Base-by-base conservation (phyloP, 176 grass and related monocot species). In the Paspalum vaginatum region DNA sequence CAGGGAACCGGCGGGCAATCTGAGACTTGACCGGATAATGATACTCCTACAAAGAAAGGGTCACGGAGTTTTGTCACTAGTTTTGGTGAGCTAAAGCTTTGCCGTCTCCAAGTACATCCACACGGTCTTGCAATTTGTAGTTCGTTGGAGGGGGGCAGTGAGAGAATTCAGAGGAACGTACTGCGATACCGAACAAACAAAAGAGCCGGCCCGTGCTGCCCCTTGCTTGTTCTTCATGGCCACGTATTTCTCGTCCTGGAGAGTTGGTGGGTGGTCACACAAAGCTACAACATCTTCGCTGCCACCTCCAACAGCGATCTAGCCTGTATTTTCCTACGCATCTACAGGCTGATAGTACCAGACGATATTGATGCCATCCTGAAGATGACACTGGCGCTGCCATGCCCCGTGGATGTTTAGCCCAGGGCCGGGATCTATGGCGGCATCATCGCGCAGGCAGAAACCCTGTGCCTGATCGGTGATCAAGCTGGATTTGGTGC, bases 241-340 rank as follows among this genome's bases (percentile, higher is more conserved):
- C 45, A 70, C 32, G 64, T 46, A 54, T 54, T 24, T 24, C 64
- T 55, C 65, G 75, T 46, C 68, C 81, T 38, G 51, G 16, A 5
- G 8, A 43, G 77, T 39, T 64, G 87, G 52, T 89, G 77, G 55
- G 82, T 85, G 82, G 77, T 81, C 81, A 85, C 76, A 18, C 69
- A 20, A 9, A 18, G 44, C 38, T 21, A 45, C 20, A 80, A 49
- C 0, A 47, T 21, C 43, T 84, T 24, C 12, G 59, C 52, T 84
- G 75, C 61, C 81, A 80, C 69, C 38, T 70, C 48, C 51, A 63
- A 80, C 81, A 80, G 69, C 76, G 55, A 68, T 66, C 32, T 17
- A 79, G 74, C 80, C 2, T 5, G 43, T 25, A 61, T 40, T 77
- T 21, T 21, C 51, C 59, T 32, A 62, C 25, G 43, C 74, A 75